phyloP scores from a whole-genome alignment of 371 early-diverging fungal species.

The Mycotypha africana region DNA sequence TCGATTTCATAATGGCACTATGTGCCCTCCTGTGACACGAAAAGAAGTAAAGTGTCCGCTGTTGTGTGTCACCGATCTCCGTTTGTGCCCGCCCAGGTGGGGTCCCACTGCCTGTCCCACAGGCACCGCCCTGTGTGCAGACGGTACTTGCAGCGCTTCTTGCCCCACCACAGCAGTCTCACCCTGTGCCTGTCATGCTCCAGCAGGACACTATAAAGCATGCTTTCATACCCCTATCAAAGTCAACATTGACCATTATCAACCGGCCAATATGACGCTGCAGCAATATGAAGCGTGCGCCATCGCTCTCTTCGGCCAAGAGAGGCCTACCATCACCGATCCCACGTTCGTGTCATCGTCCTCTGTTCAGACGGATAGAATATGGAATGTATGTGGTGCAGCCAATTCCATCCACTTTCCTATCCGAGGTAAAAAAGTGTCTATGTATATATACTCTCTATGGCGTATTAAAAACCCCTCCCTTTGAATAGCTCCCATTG shows the following conservation, averaged over 20 bases:
- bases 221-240: conserved; percentile 12
- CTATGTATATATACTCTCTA: no score
- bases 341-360: conserved; percentile 41
- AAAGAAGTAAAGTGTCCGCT: conserved; percentile 33
- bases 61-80: conserved; percentile 43
- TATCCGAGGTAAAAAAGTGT: no score
- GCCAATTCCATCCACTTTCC: no score
- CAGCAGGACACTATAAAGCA: conserved; percentile 19
- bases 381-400: no score
- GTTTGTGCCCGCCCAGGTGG: conserved; percentile 27
- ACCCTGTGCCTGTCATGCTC: conserved; percentile 31
- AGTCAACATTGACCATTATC: conserved; percentile 37
- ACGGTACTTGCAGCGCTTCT: conserved; percentile 42
- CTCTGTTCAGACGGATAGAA: no score
- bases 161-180: conserved; percentile 28
- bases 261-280: conserved; percentile 29
- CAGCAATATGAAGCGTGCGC: conserved; percentile 41
- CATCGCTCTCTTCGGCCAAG: conserved; percentile 12
- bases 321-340: conserved; percentile 28
- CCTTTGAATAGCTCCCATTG: no score
- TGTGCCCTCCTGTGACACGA: no score
- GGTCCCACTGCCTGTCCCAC: conserved; percentile 28
- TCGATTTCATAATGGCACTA: no score
- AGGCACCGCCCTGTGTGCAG: conserved; percentile 41
- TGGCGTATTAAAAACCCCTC: no score